phyloP scores from a whole-genome alignment of 1,284 basidiomycete species.

The Austroboletus niveus region DNA sequence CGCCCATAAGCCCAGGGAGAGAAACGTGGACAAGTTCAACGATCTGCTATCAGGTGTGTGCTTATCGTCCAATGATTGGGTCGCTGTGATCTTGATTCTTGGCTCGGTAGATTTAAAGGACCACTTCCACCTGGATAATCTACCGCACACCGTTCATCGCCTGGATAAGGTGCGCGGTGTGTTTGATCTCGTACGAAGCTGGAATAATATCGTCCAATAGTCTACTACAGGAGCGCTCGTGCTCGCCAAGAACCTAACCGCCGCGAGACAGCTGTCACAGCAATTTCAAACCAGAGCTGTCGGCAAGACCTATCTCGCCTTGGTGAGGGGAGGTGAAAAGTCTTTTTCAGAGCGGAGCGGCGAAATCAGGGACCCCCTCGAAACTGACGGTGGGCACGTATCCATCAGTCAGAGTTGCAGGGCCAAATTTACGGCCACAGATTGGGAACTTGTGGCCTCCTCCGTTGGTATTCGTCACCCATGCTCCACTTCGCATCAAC shows the following conservation, averaged over 20 bases:
- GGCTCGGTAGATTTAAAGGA: constrained; percentile 38
- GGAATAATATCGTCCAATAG: constrained; percentile 32
- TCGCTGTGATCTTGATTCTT: neutral
- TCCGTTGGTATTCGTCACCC: constrained; percentile 46
- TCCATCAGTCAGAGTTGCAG: constrained; percentile 32
- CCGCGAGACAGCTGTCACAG: constrained; percentile 49
- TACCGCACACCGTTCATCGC: constrained; percentile 57
- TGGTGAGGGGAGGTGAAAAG: constrained; percentile 54
- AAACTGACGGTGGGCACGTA: constrained; percentile 44
- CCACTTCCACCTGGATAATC: constrained; percentile 34
- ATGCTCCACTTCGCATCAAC: constrained; percentile 10
- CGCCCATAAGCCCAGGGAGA: constrained; percentile 22
- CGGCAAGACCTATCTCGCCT: constrained; percentile 63
- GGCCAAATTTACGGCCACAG: constrained; percentile 47
- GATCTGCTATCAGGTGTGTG: constrained; percentile 27
- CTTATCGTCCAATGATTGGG: neutral
- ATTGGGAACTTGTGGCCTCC: constrained; percentile 58
- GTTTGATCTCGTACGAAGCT: neutral
- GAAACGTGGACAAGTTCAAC: constrained; percentile 32
- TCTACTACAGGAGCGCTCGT: constrained; percentile 63
- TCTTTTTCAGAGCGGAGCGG: constrained; percentile 45
- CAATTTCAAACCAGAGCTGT: constrained; percentile 52
- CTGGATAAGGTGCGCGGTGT: constrained; percentile 57
- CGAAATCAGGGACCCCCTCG: constrained; percentile 44
- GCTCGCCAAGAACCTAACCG: constrained; percentile 45